A percentile compares a stretch with the other conserved stretches of the same genome.
phyloP scores from a whole-genome alignment of 2,329 filamentous ascomycete species.

The Stenocarpella maydis region DNA sequence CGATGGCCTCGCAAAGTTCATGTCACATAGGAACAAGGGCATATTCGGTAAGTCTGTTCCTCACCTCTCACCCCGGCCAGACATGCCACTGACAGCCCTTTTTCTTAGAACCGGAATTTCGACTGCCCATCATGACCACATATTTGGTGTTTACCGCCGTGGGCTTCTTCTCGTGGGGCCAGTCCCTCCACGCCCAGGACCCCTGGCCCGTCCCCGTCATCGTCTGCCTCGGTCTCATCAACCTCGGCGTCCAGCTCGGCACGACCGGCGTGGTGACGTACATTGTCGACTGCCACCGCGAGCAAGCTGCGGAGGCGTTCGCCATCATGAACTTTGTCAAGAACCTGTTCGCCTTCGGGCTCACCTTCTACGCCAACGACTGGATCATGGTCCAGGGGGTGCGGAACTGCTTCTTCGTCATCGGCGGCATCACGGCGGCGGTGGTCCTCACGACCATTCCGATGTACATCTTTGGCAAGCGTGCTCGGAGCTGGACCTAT shows the following conservation, averaged over 20 bases:
- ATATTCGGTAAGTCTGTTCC: conserved; percentile 41
- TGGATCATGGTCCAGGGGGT: conserved; percentile 50
- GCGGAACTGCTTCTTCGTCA: conserved; percentile 48
- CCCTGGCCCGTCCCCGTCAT: conserved; percentile 44
- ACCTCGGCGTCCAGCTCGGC: conserved; percentile 48
- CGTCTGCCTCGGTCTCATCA: conserved; percentile 46
- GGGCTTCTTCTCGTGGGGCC: conserved; percentile 48
- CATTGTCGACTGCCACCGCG: conserved; percentile 49
- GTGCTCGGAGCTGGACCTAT: conserved; percentile 36
- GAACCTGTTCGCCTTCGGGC: conserved; percentile 49
- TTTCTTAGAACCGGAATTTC: conserved; percentile 47
- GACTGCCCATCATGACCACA: conserved; percentile 47
- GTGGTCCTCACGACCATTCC: conserved; percentile 45
- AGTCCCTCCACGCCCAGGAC: conserved; percentile 38
- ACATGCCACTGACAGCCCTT: too few species aligned
- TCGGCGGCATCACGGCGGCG: conserved; percentile 47
- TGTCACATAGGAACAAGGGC: conserved; percentile 47
- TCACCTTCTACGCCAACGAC: conserved; percentile 50
- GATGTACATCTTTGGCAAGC: conserved; percentile 42
- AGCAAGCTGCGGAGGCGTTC: conserved; percentile 49
- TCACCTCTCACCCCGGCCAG: background rate
- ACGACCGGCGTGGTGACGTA: conserved; percentile 49
- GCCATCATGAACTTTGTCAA: conserved; percentile 50
- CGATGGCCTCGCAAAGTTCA: conserved; percentile 45
- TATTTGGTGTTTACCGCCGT: conserved; percentile 47